These are phyloP conservation scores for Davidsoniella eucalypti DNA, from an alignment of 2,329 filamentous ascomycete species.

Conservation along the genomic window DNA sequence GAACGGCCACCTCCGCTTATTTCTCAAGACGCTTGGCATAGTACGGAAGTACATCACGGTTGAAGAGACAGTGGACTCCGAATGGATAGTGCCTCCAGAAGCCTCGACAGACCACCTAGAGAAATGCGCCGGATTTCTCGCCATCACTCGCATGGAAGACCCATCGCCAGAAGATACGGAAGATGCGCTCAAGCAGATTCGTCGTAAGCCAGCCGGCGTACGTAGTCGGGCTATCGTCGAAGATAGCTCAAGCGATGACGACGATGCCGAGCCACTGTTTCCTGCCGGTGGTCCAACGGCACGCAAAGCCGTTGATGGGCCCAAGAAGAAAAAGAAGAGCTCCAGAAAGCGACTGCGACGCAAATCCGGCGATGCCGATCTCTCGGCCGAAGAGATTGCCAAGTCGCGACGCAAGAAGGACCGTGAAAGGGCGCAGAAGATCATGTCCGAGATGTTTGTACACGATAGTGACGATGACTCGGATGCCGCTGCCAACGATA, in stretches of 20 bases:
- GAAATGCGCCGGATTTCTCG: conserved; percentile 35
- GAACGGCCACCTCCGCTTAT: conserved; percentile 69
- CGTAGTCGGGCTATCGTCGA: conserved; percentile 40
- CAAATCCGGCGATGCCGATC: conserved; percentile 27
- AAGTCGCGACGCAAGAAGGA: conserved; percentile 49
- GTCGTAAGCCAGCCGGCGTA: conserved; percentile 17
- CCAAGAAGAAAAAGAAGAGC: conserved; percentile 28
- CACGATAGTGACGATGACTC: conserved; percentile 75
- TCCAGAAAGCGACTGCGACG: conserved; percentile 24
- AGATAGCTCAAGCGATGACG: conserved; percentile 34
- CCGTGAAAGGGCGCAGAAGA: conserved; percentile 57
- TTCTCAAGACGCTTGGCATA: conserved; percentile 63
- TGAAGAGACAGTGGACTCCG: conserved; percentile 58
- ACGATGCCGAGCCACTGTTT: conserved; percentile 45
- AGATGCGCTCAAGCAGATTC: conserved; percentile 50
- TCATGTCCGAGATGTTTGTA: conserved; percentile 75
- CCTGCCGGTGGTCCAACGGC: conserved; percentile 48
- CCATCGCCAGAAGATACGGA: conserved; percentile 65
- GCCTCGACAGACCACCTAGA: conserved; percentile 49
- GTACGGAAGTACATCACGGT: conserved; percentile 35
- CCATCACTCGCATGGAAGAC: conserved; percentile 60
- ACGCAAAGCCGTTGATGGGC: conserved; percentile 34
- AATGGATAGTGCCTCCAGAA: conserved; percentile 59
- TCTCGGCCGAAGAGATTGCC: conserved; percentile 44
- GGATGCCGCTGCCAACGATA: conserved; percentile 54